Base-by-base conservation (phyloP, 495 filamentous ascomycete genomes). In the Friedmanniomyces endolithicus region DNA sequence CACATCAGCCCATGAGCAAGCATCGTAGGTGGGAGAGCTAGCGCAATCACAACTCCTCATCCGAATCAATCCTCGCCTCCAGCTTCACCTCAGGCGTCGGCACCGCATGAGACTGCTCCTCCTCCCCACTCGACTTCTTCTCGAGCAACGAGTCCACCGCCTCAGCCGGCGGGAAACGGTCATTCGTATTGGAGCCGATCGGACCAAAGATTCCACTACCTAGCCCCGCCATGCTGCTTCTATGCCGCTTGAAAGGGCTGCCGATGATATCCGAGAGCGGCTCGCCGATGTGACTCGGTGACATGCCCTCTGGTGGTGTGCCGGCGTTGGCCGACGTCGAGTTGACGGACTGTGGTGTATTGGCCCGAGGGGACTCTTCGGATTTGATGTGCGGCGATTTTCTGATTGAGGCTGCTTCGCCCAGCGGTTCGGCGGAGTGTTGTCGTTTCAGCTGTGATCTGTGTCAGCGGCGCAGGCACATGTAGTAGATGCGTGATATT, bases 401-500 rank as follows among this genome's bases (percentile, higher is more conserved):
- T 43, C 59, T 71, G 72, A 40, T 63, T 62, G 70, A 17, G 72
- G 68, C 3, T 65, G 54, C 69, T n/a, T 71, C 69, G 39, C 74
- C 75, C 19, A 84, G 70, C 1, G 82, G 85, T 24, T 94, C 90
- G 31, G 81, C 81, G 0, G 92, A 96, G 70, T 95, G 92, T 59
- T 89, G 85, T 55, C 94, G 86, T 78, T 98, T 98, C 34, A 97
- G 79, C 90, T 97, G 65, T n/a, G 58, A 60, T 29, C 47, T 27
- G n/a, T 33, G 46, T 58, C 14, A 37, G 48, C n/a, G 29, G 8
- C 11, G 35, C 7, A 14, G 11, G 2, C 22, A 40, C 54, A 12
- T n/a, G 20, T 40, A 14, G 27, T 3, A 31, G 9, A 31, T 4
- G 27, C 27, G 3, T 31, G 6, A 41, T 24, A 35, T 66, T 52